These are phyloP conservation scores for Fusarium sororula DNA, from an alignment of 2,329 filamentous ascomycete species.

Conservation along the genomic window DNA sequence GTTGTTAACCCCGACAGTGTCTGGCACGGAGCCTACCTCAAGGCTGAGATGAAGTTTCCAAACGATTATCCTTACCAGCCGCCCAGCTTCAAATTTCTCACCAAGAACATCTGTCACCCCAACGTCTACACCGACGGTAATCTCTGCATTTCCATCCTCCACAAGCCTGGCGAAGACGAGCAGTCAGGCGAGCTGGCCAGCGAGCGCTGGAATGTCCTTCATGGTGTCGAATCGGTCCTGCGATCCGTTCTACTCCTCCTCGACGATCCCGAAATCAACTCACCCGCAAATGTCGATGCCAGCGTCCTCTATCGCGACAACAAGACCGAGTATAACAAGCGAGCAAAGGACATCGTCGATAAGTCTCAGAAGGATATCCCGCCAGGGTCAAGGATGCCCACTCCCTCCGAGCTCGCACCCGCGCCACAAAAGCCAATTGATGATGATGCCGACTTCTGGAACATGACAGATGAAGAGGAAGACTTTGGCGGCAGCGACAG, in stretches of 20 bases:
- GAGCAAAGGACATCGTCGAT: conserved; percentile 75
- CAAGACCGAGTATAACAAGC: conserved; percentile 72
- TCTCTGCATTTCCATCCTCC: conserved; percentile 96
- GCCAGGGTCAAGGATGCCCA: conserved; percentile 82
- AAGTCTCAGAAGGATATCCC: conserved; percentile 83
- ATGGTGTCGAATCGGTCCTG: conserved; percentile 93
- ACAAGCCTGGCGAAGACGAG: conserved; percentile 88
- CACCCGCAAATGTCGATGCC: conserved; percentile 94
- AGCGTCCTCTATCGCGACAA: conserved; percentile 84
- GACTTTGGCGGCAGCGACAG: conserved; percentile 82
- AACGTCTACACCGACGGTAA: conserved; percentile 93
- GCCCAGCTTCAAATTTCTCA: conserved; percentile 85
- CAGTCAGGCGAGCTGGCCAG: conserved; percentile 90
- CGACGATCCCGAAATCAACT: conserved; percentile 92
- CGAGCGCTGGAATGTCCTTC: conserved; percentile 93
- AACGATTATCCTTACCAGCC: conserved; percentile 90
- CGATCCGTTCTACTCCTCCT: conserved; percentile 91
- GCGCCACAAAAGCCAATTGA: conserved; percentile 67
- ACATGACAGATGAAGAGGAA: conserved; percentile 77
- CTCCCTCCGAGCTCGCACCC: conserved; percentile 69
- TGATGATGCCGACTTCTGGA: conserved; percentile 85
- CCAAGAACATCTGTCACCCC: conserved; percentile 82
- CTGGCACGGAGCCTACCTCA: conserved; percentile 94
- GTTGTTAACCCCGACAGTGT: conserved; percentile 91
- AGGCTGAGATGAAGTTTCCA: conserved; percentile 86